Conservation (phyloP, 495 filamentous ascomycete genomes). For the Neurospora sp. region DNA sequence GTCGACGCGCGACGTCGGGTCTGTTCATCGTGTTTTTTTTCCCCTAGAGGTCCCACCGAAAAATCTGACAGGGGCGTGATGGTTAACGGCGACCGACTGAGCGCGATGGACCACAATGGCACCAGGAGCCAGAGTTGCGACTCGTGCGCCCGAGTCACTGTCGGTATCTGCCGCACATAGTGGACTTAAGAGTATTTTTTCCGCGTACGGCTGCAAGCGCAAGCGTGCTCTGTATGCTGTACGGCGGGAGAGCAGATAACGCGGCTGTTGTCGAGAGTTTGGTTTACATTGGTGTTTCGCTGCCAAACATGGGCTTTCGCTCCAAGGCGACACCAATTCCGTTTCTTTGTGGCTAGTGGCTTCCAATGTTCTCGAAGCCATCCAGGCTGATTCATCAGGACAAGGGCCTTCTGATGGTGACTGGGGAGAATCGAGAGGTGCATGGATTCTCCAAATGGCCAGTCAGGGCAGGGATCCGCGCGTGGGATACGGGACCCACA, state of each 20-base stretch:
- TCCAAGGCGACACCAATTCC: background rate
- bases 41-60: background rate
- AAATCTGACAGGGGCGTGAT: background rate
- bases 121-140: background rate
- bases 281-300: background rate
- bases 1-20: background rate
- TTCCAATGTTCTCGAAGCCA: background rate
- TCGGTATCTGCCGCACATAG: background rate
- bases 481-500: constrained; percentile 6
- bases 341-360: background rate
- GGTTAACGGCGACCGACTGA: background rate
- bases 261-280: background rate
- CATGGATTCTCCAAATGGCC: constrained; percentile 19
- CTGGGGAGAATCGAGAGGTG: constrained; percentile 6
- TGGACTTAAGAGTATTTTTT: background rate
- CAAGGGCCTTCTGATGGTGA: background rate
- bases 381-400: background rate
- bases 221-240: background rate
- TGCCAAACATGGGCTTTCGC: background rate
- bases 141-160: background rate
- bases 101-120: background rate
- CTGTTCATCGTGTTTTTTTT: background rate
- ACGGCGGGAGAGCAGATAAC: background rate
- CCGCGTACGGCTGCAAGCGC: background rate
- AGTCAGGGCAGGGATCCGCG: constrained; percentile 7